Evolutionary conservation across 2,329 filamentous ascomycete species (phyloP).

Genomic region (Clarireedia paspali): DNA sequence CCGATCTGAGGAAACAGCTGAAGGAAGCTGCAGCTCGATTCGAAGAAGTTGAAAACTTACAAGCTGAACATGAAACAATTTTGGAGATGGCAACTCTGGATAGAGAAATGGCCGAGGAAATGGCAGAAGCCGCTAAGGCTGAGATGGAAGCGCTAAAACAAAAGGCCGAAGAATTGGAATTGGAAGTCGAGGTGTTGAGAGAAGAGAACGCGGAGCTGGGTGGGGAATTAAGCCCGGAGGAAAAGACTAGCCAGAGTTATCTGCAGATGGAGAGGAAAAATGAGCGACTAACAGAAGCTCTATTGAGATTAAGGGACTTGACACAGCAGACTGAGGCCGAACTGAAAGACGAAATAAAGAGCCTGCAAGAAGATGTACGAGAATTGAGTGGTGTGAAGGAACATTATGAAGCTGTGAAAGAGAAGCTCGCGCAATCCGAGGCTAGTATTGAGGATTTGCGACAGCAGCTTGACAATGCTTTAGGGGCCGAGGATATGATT

Average conservation of each 20-base stretch:
- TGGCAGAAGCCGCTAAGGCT: constrained; percentile 69
- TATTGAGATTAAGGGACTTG: constrained; percentile 77
- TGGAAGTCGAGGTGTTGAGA: constrained; percentile 79
- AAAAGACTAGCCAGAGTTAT: constrained; percentile 80
- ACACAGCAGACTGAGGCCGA: constrained; percentile 80
- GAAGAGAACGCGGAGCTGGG: constrained; percentile 82
- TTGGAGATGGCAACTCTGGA: constrained; percentile 85
- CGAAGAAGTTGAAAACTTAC: constrained; percentile 61
- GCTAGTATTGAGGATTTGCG: constrained; percentile 75
- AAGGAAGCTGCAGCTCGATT: constrained; percentile 67
- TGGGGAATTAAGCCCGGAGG: constrained; percentile 80
- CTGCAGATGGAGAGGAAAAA: constrained; percentile 87
- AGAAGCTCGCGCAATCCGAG: constrained; percentile 66
- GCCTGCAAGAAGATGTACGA: constrained; percentile 64
- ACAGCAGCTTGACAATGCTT: constrained; percentile 81
- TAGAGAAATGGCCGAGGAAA: constrained; percentile 94
- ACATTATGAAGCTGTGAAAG: constrained; percentile 61
- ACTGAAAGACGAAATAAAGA: constrained; percentile 64
- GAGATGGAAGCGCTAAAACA: constrained; percentile 72
- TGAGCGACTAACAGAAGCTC: constrained; percentile 75
- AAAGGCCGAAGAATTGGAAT: constrained; percentile 73
- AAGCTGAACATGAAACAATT: constrained; percentile 77
- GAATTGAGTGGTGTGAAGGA: constrained; percentile 61
- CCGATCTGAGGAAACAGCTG: constrained; percentile 66
- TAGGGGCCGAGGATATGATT: constrained; percentile 88